phyloP scores from a whole-genome alignment of 495 filamentous ascomycete genomes.

The Chaetomium cochliodes region DNA sequence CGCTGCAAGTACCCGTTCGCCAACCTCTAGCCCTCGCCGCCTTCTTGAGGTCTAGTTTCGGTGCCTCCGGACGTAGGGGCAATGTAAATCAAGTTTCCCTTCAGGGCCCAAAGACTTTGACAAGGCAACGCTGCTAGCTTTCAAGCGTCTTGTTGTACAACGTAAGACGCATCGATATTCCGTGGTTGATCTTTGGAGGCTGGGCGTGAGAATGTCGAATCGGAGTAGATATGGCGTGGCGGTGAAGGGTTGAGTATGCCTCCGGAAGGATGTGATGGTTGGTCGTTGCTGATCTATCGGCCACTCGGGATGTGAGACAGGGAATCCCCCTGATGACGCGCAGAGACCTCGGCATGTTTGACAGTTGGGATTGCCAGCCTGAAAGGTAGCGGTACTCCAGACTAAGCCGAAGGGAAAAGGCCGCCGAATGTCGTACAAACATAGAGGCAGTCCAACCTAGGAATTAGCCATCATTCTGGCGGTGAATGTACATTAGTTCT shows the following conservation, averaged over 20 bases:
- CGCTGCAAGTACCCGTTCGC: constrained; percentile 11
- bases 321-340: constrained; percentile 11
- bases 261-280: background rate
- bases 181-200: background rate
- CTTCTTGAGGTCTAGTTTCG: background rate
- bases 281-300: background rate
- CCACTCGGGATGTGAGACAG: background rate
- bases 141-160: background rate
- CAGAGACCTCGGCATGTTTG: background rate
- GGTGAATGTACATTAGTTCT: constrained; percentile 11
- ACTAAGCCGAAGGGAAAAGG: constrained; percentile 1
- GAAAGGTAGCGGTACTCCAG: background rate
- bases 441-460: constrained; percentile 8
- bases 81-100: constrained; percentile 1
- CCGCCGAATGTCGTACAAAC: background rate
- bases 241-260: background rate
- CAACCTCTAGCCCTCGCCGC: constrained; percentile 1
- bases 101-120: background rate
- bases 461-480: constrained; percentile 1
- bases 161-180: background rate
- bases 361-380: background rate
- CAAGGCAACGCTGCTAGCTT: background rate
- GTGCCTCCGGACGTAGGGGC: background rate
- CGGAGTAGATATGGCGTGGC: background rate
- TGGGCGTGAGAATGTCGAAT: background rate